phyloP scores from a whole-genome alignment of 2,329 filamentous ascomycete species.

The Balansia obtecta region DNA sequence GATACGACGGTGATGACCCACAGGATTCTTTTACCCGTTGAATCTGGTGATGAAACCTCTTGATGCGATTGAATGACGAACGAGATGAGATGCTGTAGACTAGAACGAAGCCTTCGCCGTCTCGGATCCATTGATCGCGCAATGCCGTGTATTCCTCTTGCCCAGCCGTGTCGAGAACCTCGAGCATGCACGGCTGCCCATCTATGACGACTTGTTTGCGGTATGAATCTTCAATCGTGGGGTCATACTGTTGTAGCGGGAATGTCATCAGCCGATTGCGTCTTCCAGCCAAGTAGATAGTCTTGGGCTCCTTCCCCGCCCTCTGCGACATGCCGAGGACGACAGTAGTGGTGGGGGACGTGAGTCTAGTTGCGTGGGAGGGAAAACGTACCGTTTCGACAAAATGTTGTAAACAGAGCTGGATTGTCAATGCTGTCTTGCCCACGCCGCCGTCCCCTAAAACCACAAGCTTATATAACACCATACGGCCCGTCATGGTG shows the following conservation, averaged over 20 bases:
- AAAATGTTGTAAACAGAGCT: conserved; percentile 96
- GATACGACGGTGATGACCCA: conserved; percentile 62
- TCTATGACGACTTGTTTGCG: conserved; percentile 89
- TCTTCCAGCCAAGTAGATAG: neutral
- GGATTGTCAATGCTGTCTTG: conserved; percentile 88
- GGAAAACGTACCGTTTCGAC: conserved; percentile 65
- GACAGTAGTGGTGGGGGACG: neutral
- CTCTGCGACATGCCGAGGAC: neutral
- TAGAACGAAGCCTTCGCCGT: conserved; percentile 92
- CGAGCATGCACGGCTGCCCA: conserved; percentile 89
- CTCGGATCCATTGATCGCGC: conserved; percentile 95
- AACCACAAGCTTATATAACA: conserved; percentile 91
- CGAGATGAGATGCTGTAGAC: conserved; percentile 98
- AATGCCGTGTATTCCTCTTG: conserved; percentile 98
- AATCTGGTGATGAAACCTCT: conserved; percentile 92
- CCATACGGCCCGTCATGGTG: conserved; percentile 83
- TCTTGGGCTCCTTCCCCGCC: neutral
- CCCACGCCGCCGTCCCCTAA: conserved; percentile 88
- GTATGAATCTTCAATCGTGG: conserved; percentile 80
- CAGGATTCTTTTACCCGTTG: conserved; percentile 92
- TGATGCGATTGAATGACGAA: conserved; percentile 88
- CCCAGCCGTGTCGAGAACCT: conserved; percentile 91
- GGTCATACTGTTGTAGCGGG: conserved; percentile 51
- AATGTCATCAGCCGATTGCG: conserved; percentile 2
- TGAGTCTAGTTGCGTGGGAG: neutral